A percentile compares a stretch with the other conserved stretches of the same genome.
These are phyloP conservation scores for Vigna hirtella DNA, from an alignment of 306 rosid genomes.

Conservation along the genomic window DNA sequence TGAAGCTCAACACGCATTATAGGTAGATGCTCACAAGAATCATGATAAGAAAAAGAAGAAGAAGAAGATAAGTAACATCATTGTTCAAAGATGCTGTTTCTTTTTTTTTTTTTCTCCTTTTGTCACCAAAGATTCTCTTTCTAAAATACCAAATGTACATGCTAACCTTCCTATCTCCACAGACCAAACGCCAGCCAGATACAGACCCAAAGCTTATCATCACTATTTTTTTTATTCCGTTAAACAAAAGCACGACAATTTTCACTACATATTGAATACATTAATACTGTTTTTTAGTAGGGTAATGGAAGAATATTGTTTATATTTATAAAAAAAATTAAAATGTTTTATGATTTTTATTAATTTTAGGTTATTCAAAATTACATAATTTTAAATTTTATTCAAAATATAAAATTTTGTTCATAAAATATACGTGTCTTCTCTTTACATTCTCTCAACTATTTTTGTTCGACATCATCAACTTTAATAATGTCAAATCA, in stretches of 20 bases:
- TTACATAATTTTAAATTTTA: too few species aligned
- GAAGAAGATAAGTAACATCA: constrained; percentile 3
- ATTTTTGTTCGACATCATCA: too few species aligned
- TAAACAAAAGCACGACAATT: neutral
- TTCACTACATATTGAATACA: neutral
- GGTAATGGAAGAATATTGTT: too few species aligned
- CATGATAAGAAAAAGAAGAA: neutral
- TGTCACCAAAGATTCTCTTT: constrained; percentile 16
- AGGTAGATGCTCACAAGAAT: neutral
- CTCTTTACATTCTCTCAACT: too few species aligned
- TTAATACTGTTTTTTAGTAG: neutral
- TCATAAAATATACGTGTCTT: too few species aligned
- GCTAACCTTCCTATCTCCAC: neutral
- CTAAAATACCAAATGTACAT: neutral
- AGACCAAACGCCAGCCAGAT: neutral
- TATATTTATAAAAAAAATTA: too few species aligned
- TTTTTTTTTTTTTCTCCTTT: neutral
- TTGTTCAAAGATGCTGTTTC: constrained; percentile 18
- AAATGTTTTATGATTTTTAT: too few species aligned
- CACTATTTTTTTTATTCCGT: neutral
- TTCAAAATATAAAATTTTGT: too few species aligned
- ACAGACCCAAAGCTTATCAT: neutral
- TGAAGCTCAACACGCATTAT: neutral
- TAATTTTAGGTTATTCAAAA: too few species aligned
- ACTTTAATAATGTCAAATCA: too few species aligned